Evolutionary conservation across 1,284 basidiomycete genomes (phyloP).

Genomic region (Papiliotrema fonsecae): DNA sequence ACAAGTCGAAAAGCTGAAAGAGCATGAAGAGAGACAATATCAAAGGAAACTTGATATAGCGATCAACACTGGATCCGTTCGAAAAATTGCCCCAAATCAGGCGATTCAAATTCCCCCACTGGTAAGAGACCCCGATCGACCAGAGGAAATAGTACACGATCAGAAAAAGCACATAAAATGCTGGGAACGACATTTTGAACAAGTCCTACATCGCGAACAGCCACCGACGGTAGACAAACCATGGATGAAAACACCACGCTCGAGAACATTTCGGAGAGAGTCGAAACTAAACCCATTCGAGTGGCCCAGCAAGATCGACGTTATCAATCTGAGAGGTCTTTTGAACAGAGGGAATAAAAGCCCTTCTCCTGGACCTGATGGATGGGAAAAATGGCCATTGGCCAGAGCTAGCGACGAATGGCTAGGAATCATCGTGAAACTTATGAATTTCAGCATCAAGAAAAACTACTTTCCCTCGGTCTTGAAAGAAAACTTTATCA

Average conservation of each 20-base stretch:
- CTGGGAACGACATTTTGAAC: background rate
- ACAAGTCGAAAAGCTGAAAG: background rate
- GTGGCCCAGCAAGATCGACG: background rate
- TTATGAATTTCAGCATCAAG: slow-evolving; percentile 37
- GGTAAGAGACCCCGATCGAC: background rate
- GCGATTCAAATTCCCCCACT: background rate
- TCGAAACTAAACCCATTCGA: background rate
- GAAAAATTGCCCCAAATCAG: background rate
- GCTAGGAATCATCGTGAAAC: slow-evolving; percentile 25
- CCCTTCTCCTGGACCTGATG: slow-evolving; percentile 29
- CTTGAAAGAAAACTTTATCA: slow-evolving; percentile 27
- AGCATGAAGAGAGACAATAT: background rate
- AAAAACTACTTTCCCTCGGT: slow-evolving; percentile 25
- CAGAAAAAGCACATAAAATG: background rate
- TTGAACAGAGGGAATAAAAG: slow-evolving; percentile 20
- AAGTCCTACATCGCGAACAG: background rate
- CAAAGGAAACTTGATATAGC: background rate
- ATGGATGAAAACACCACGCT: background rate
- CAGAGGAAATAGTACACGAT: background rate
- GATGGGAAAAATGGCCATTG: slow-evolving; percentile 43
- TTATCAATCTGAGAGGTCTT: slow-evolving; percentile 7
- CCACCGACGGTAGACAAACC: background rate
- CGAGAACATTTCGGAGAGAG: background rate
- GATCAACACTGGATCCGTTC: background rate
- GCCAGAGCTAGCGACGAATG: slow-evolving; percentile 23